Evolutionary conservation across 2,329 filamentous ascomycete genomes (phyloP), one percentile per base, ranked within the genome.

Genomic region (Apiospora arundinis): DNA sequence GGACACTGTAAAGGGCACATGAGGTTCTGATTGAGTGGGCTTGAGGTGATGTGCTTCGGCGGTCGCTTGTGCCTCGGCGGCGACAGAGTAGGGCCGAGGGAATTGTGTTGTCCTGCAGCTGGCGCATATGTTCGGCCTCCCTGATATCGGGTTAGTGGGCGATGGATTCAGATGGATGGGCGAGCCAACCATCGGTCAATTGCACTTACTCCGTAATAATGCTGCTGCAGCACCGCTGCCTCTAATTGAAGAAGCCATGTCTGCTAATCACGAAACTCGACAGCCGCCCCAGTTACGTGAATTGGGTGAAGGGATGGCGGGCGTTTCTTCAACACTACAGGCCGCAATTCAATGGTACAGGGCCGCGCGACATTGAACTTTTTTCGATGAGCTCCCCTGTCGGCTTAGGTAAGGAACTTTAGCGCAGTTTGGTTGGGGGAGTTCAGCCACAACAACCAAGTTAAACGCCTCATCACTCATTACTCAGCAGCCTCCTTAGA

Each of bases 181-280:
- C 40, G 40, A 45, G 40, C 44, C 40, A 46, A 4, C 37, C 40
- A 28, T 46, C 11, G 37, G 4, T 12, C 25, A 46, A 66, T 44
- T 9, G n/a, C 45, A 79, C 86, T 78, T 78, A 91, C 89, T 83
- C 78, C 84, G 83, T 71, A 90, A 76, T 70, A 87, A 81, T 74
- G 83, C 83, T 76, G 85, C 82, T 72, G 86, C 80, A 78, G 85
- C 84, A 78, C 81, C 84, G 75, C 85, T 80, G 74, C 89, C 88
- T 84, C 88, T 88, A 83, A 88, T 89, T 77, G 87, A 85, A 75
- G 86, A 85, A 75, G 86, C 83, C 89, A 91, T 88, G 72, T 45
- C 56, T 67, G 65, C 45, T 46, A 21, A 46, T 12, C 65, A 67
- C 40, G 40, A 46, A 28, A 44, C 40, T 25, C 21, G 12, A 46